These are phyloP conservation scores for Cercospora sp. DNA, from an alignment of 2,329 filamentous ascomycete species.

Conservation along the genomic window DNA sequence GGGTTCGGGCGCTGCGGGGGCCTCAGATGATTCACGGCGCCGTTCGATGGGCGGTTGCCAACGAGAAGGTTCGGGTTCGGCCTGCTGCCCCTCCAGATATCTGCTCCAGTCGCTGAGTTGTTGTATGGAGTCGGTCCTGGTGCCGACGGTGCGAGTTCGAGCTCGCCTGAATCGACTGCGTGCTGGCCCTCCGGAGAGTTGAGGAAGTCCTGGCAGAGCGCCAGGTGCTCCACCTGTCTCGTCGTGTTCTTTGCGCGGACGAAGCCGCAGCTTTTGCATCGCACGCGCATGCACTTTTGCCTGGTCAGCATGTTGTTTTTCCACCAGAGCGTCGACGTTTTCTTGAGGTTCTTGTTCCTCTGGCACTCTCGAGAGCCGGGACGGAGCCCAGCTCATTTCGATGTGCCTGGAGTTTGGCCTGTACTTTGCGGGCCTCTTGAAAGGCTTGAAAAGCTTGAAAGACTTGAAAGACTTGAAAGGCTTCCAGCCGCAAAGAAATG, in stretches of 20 bases:
- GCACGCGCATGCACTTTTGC: constrained; percentile 49
- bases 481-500: background rate
- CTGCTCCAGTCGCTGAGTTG: constrained; percentile 28
- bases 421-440: background rate
- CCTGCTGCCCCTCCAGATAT: constrained; percentile 48
- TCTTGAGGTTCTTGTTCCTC: background rate
- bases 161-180: constrained; percentile 32
- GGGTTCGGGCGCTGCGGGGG: constrained; percentile 37
- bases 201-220: constrained; percentile 48
- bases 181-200: constrained; percentile 47
- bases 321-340: background rate
- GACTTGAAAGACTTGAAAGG: background rate
- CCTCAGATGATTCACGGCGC: constrained; percentile 20
- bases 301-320: constrained; percentile 7
- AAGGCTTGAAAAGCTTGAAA: background rate
- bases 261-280: constrained; percentile 52
- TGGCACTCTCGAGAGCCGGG: background rate
- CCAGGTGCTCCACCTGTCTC: constrained; percentile 53
- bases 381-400: background rate
- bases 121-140: constrained; percentile 12
- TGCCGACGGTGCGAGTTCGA: constrained; percentile 25
- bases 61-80: constrained; percentile 52
- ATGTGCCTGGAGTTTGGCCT: background rate
- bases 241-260: constrained; percentile 54
- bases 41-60: constrained; percentile 31